Evolutionary conservation across 192 early-diverging fungal genomes (phyloP), one percentile per base, ranked within the genome.

Genomic region (Coemansia sp.): DNA sequence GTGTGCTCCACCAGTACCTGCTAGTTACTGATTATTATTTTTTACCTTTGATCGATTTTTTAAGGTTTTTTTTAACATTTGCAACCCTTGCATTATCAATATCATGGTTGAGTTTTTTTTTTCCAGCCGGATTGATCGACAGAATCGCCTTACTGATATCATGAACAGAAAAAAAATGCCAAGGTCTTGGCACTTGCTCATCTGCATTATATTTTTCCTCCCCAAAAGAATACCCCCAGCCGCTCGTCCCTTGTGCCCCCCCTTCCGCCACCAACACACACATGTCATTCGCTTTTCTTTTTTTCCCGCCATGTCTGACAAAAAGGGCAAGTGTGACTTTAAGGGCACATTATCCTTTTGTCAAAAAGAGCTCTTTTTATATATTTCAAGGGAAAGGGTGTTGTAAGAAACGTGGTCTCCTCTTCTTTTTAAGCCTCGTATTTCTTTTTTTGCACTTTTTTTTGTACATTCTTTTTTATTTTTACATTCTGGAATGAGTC

Each of bases 401-500:
- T 13, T 64, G 29, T 38, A 56, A 52, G 34, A 15, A 65, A 32
- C 38, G 50, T 30, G 35, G 47, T 62, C 30, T 30, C 55, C 29
- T 41, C 44, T 61, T 24, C 32, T 41, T 30, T 27, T 30, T 27
- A 15, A 22, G 18, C 13, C 45, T 65, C 11, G n/a, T 59, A 58
- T 43, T 67, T 59, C 11, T n/a, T 0, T 22, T 22, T n/a, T 47
- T 18, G 58, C 10, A 12, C 29, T 18, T 11, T 47, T 16, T 45
- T 32, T 59, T 43, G 38, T 67, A n/a, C 27, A 43, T 32, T 47
- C 47, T 34, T 41, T 22, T 15, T 41, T 22, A 22, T 29, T 34
- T 61, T 27, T 47, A 41, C 61, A 62, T 50, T 34, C 29, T 10
- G 24, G 2, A 60, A 77, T 77, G 75, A 64, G 56, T 8, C 53